phyloP scores from a whole-genome alignment of 116 monocot species.

The Dioscorea cayenensis region DNA sequence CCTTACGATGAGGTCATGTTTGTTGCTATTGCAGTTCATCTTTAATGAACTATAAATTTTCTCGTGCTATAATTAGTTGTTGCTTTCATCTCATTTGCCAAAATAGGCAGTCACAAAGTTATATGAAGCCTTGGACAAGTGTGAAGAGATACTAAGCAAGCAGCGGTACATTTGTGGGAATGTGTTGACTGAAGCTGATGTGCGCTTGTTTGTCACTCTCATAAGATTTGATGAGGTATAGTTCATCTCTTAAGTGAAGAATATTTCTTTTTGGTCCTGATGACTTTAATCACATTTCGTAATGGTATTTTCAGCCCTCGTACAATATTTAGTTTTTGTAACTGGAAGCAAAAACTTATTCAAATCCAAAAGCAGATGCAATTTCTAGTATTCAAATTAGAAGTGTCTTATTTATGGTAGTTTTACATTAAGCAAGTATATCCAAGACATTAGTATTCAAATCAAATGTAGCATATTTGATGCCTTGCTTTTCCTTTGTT shows the following conservation, averaged over 20 bases:
- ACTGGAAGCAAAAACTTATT: background rate
- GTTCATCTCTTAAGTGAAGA: background rate
- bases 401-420: too few relatives aligned
- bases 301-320: background rate
- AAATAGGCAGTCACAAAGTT: constrained; percentile 58
- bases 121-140: constrained; percentile 63
- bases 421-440: too few relatives aligned
- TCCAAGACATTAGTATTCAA: too few relatives aligned
- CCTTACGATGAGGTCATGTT: constrained; percentile 76
- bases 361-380: background rate
- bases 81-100: background rate
- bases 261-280: background rate
- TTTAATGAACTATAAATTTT: background rate
- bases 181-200: constrained; percentile 72
- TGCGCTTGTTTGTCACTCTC: constrained; percentile 78
- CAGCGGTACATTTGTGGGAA: constrained; percentile 76
- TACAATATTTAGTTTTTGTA: background rate
- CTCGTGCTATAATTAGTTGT: background rate
- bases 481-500: too few relatives aligned
- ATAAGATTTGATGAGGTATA: constrained; percentile 93
- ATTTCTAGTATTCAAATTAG: background rate
- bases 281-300: background rate
- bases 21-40: background rate
- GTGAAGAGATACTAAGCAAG: constrained; percentile 73
- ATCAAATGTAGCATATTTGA: too few relatives aligned